A percentile compares a stretch with the other conserved stretches of the same genome.
Evolutionary conservation across 2,329 filamentous ascomycete species (phyloP).

Genomic region (Diaporthe velutina): DNA sequence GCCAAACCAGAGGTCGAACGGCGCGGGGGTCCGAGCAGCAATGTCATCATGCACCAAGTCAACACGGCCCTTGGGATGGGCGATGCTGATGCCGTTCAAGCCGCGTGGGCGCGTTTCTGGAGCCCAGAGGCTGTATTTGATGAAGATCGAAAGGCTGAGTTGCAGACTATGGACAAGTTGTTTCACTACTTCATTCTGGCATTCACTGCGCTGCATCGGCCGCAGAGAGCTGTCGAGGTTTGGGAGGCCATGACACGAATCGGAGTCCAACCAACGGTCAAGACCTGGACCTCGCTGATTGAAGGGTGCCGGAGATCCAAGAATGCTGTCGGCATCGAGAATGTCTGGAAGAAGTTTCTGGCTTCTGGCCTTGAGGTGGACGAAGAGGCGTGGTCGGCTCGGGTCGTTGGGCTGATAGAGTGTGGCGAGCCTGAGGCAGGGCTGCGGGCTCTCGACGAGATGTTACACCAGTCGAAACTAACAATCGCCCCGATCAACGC

Average conservation of each 20-base stretch:
- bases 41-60: slow-evolving; percentile 44
- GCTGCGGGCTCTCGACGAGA: slow-evolving; percentile 74
- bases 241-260: slow-evolving; percentile 59
- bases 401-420: slow-evolving; percentile 75
- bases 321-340: slow-evolving; percentile 71
- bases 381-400: slow-evolving; percentile 75
- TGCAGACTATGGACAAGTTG: slow-evolving; percentile 41
- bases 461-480: slow-evolving; percentile 60
- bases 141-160: slow-evolving; percentile 36
- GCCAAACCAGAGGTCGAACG: neutral
- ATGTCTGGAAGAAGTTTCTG: slow-evolving; percentile 76
- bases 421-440: slow-evolving; percentile 66
- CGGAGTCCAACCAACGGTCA: slow-evolving; percentile 69
- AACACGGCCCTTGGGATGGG: slow-evolving; percentile 46
- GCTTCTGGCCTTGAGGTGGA: slow-evolving; percentile 72
- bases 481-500: slow-evolving; percentile 76
- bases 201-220: slow-evolving; percentile 48
- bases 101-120: slow-evolving; percentile 49
- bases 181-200: slow-evolving; percentile 54
- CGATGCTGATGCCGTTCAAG: slow-evolving; percentile 43
- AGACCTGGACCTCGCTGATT: slow-evolving; percentile 81
- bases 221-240: slow-evolving; percentile 48
- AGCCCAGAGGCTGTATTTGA: slow-evolving; percentile 41
- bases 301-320: slow-evolving; percentile 74
- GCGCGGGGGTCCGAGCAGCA: neutral